These are phyloP conservation scores for Boletus speciosus DNA, from an alignment of 768 basidiomycete genomes.

Conservation along the genomic window DNA sequence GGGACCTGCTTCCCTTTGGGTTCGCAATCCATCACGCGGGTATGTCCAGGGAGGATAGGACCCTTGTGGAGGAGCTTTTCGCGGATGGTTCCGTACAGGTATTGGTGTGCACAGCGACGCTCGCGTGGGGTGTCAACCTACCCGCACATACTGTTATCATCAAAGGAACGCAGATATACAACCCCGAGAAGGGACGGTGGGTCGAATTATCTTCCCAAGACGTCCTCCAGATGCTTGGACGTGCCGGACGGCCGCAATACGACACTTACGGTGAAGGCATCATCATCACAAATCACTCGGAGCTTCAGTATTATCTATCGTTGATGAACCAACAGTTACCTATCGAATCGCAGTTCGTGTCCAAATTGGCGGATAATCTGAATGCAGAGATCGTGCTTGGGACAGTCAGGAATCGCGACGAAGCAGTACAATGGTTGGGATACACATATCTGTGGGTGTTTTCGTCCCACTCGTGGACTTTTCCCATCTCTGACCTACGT, in stretches of 20 bases:
- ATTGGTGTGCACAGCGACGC: conserved; percentile 93
- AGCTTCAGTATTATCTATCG: conserved; percentile 94
- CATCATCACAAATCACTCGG: conserved; percentile 96
- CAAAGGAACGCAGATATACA: conserved; percentile 99
- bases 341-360: conserved; percentile 93
- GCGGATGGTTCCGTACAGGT: conserved; percentile 90
- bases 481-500: conserved; percentile 4
- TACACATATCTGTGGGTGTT: conserved; percentile 83
- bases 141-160: conserved; percentile 98
- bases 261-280: conserved; percentile 97
- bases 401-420: conserved; percentile 90
- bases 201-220: conserved; percentile 93
- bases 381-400: conserved; percentile 98
- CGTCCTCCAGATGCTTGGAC: conserved; percentile 97
- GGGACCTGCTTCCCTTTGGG: conserved; percentile 91
- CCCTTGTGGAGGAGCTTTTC: conserved; percentile 91
- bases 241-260: conserved; percentile 95
- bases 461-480: background rate
- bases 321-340: conserved; percentile 96
- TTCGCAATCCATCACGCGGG: conserved; percentile 98
- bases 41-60: conserved; percentile 89
- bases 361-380: conserved; percentile 88
- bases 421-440: conserved; percentile 96
- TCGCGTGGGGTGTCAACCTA: conserved; percentile 99
- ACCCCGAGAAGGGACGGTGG: conserved; percentile 98